These are phyloP conservation scores for Solanum clarkiae DNA, from an alignment of 257 asterid genomes.

Conservation along the genomic window DNA sequence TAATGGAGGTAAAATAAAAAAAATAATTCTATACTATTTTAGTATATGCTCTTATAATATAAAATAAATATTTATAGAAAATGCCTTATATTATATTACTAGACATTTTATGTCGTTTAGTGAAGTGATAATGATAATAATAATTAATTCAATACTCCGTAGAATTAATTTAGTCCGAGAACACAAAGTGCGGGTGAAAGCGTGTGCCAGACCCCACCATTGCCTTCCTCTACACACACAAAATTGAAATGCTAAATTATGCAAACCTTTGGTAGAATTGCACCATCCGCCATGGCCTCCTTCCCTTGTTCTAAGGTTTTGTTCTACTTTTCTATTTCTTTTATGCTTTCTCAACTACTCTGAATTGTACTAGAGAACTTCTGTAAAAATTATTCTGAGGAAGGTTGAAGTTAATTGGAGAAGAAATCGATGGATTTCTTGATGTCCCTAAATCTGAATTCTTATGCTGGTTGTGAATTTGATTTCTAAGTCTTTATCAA, in stretches of 20 bases:
- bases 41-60: too few relatives aligned
- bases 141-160: too few relatives aligned
- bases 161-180: not conserved
- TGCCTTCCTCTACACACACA: not conserved
- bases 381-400: not conserved
- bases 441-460: not conserved
- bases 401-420: not conserved
- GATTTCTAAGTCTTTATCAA: not conserved
- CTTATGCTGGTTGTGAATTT: not conserved
- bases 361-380: not conserved
- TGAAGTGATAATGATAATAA: too few relatives aligned
- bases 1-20: too few relatives aligned
- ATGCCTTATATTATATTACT: too few relatives aligned
- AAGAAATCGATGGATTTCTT: not conserved
- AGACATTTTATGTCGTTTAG: too few relatives aligned
- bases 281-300: constrained; percentile 13
- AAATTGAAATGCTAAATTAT: not conserved
- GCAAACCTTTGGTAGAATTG: not conserved
- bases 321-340: not conserved
- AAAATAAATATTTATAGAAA: too few relatives aligned
- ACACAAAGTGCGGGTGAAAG: not conserved
- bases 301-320: constrained; percentile 14
- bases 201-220: constrained; percentile 2
- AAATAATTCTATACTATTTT: too few relatives aligned
- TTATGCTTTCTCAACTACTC: not conserved